Percentiles rank a stretch among this genome's conserved stretches.
Evolutionary conservation across 2,329 filamentous ascomycete genomes (phyloP).

Genomic region (Fusarium sp.): DNA sequence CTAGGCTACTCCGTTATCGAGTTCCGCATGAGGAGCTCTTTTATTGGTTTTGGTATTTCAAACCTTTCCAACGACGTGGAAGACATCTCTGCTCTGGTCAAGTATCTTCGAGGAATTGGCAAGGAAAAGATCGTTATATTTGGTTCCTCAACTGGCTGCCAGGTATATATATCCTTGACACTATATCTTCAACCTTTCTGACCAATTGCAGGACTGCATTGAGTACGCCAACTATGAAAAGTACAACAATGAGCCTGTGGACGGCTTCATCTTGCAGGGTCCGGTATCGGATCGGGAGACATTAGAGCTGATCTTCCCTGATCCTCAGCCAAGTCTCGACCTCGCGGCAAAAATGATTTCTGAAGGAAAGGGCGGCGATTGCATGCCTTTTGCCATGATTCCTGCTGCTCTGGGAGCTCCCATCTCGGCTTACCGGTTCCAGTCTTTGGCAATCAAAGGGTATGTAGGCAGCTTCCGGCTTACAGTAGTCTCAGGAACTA

Average conservation of each 20-base stretch:
- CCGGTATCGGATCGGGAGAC: conserved; percentile 83
- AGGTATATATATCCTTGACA: conserved; percentile 53
- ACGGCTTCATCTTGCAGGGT: conserved; percentile 85
- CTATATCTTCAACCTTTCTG: background rate
- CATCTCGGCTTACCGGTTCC: conserved; percentile 66
- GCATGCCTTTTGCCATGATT: conserved; percentile 64
- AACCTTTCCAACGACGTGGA: conserved; percentile 66
- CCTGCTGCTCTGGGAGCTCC: conserved; percentile 59
- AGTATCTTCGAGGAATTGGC: conserved; percentile 65
- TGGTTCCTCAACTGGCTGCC: conserved; percentile 71
- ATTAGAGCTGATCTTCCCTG: conserved; percentile 61
- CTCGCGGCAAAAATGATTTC: conserved; percentile 68
- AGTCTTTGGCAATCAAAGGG: conserved; percentile 65
- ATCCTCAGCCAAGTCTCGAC: conserved; percentile 61
- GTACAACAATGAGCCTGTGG: conserved; percentile 66
- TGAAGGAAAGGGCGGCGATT: conserved; percentile 66
- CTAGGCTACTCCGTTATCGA: conserved; percentile 69
- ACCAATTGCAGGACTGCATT: conserved; percentile 64
- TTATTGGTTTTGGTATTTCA: conserved; percentile 64
- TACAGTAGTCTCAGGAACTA: conserved; percentile 4
- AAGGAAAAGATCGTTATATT: conserved; percentile 67
- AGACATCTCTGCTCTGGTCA: conserved; percentile 66
- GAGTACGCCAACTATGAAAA: conserved; percentile 64
- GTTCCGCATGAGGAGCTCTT: conserved; percentile 68
- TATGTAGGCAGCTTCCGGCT: conserved; percentile 51